phyloP scores from a whole-genome alignment of 805 yeast species.

The Hanseniaspora meyeri region DNA sequence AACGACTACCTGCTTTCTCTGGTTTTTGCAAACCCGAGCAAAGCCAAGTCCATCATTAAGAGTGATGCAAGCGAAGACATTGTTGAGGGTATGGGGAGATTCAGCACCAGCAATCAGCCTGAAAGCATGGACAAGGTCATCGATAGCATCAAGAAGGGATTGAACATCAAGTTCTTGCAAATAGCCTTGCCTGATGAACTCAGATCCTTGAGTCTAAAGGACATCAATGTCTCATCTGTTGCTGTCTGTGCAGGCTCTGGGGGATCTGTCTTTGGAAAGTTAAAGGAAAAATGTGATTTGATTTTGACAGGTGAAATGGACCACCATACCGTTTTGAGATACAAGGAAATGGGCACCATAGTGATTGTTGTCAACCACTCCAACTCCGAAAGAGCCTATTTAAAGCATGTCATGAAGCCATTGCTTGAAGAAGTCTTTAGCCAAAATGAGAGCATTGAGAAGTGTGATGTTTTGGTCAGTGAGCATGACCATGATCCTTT shows the following conservation, averaged over 20 bases:
- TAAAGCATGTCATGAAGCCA: constrained; percentile 35
- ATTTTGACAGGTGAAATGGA: constrained; percentile 86
- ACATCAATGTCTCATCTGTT: constrained; percentile 35
- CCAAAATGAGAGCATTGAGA: background rate
- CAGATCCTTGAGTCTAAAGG: constrained; percentile 15
- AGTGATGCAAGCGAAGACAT: constrained; percentile 1
- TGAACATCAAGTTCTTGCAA: constrained; percentile 49
- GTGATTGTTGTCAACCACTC: constrained; percentile 79
- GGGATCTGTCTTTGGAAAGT: constrained; percentile 53
- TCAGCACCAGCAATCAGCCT: constrained; percentile 38
- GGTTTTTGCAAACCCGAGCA: constrained; percentile 31
- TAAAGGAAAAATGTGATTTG: constrained; percentile 55
- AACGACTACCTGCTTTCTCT: constrained; percentile 81
- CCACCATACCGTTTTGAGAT: constrained; percentile 75
- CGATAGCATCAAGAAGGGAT: constrained; percentile 37
- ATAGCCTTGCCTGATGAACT: constrained; percentile 34
- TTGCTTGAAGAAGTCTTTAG: constrained; percentile 23
- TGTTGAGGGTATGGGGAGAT: constrained; percentile 66
- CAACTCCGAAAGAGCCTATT: constrained; percentile 83
- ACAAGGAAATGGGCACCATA: constrained; percentile 57
- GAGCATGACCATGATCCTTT: constrained; percentile 21
- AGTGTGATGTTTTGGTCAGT: constrained; percentile 16
- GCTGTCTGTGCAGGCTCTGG: constrained; percentile 98
- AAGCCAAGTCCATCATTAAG: constrained; percentile 24
- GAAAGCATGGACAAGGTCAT: constrained; percentile 35